Conservation (phyloP, 768 basidiomycete species). For the Boletus rubropictus region DNA sequence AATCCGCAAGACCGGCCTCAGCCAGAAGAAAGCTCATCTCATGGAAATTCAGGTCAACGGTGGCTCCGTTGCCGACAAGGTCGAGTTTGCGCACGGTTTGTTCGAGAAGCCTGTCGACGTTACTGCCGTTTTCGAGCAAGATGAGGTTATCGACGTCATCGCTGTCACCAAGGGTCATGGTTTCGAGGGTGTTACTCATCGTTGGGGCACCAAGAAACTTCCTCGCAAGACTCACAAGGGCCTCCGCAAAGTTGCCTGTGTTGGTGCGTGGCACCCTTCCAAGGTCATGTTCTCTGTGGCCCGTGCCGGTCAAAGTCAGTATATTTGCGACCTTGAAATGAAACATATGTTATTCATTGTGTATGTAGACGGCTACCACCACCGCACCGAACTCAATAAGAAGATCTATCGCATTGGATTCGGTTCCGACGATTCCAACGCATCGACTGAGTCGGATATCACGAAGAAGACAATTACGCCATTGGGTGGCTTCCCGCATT, state of each 20-base stretch:
- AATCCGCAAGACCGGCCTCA: slow-evolving; percentile 94
- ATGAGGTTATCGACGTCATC: slow-evolving; percentile 94
- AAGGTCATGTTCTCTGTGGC: slow-evolving; percentile 99
- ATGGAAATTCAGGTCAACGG: slow-evolving; percentile 99
- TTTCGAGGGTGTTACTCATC: slow-evolving; percentile 98
- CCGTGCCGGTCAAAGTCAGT: slow-evolving; percentile 98
- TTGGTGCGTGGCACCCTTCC: slow-evolving; percentile 96
- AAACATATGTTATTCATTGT: slow-evolving; percentile 1
- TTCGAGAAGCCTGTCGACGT: slow-evolving; percentile 97
- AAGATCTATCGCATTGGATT: slow-evolving; percentile 95
- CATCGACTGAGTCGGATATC: slow-evolving; percentile 90
- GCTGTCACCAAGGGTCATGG: slow-evolving; percentile 99
- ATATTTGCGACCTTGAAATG: slow-evolving; percentile 2
- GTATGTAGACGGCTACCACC: slow-evolving; percentile 82
- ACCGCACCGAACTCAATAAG: slow-evolving; percentile 98
- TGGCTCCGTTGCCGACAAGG: slow-evolving; percentile 93
- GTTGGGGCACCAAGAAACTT: slow-evolving; percentile 99
- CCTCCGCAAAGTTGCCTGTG: slow-evolving; percentile 99
- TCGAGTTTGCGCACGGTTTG: slow-evolving; percentile 86
- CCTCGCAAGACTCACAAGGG: slow-evolving; percentile 99
- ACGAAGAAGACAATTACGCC: slow-evolving; percentile 93
- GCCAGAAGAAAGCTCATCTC: slow-evolving; percentile 98
- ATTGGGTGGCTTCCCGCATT: slow-evolving; percentile 98
- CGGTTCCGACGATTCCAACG: slow-evolving; percentile 72
- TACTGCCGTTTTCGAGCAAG: slow-evolving; percentile 84